These are phyloP conservation scores for Senna siamea DNA, from an alignment of 306 rosid species.

Conservation along the genomic window DNA sequence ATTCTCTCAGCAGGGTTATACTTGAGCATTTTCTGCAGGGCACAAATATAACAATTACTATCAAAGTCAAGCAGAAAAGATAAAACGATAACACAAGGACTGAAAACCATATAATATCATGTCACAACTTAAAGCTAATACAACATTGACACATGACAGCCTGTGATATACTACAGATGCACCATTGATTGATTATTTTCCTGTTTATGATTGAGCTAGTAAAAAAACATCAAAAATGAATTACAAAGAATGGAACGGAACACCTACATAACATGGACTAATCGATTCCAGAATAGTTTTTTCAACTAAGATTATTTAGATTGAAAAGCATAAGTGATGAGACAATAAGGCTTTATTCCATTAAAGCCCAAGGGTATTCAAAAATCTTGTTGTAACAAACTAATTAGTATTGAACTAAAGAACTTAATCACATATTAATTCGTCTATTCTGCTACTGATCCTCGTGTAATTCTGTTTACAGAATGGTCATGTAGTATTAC, in stretches of 20 bases:
- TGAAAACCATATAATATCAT: neutral
- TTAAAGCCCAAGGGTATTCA: neutral
- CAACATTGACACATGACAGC: neutral
- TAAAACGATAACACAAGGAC: conserved; percentile 1
- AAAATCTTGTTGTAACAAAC: neutral
- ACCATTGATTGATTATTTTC: conserved; percentile 6
- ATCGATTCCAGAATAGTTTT: neutral
- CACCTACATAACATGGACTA: neutral
- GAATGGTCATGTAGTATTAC: too few relatives aligned
- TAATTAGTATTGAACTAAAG: neutral
- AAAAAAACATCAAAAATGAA: conserved; percentile 1
- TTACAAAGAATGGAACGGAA: conserved; percentile 1
- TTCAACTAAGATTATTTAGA: neutral
- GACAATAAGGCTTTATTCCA: neutral
- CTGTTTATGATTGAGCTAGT: conserved; percentile 8
- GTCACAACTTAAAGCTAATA: conserved; percentile 8
- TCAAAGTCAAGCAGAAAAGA: conserved; percentile 7
- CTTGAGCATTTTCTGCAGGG: conserved; percentile 83
- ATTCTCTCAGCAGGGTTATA: conserved; percentile 87
- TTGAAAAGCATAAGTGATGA: neutral
- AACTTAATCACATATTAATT: too few relatives aligned
- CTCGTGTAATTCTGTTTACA: too few relatives aligned
- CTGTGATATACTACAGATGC: conserved; percentile 11
- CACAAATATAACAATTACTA: conserved; percentile 23
- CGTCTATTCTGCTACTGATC: too few relatives aligned